A percentile compares a stretch with the other conserved stretches of the same genome.
Conservation (phyloP, 2,329 filamentous ascomycete species). For the Fusarium chlamydosporum region DNA sequence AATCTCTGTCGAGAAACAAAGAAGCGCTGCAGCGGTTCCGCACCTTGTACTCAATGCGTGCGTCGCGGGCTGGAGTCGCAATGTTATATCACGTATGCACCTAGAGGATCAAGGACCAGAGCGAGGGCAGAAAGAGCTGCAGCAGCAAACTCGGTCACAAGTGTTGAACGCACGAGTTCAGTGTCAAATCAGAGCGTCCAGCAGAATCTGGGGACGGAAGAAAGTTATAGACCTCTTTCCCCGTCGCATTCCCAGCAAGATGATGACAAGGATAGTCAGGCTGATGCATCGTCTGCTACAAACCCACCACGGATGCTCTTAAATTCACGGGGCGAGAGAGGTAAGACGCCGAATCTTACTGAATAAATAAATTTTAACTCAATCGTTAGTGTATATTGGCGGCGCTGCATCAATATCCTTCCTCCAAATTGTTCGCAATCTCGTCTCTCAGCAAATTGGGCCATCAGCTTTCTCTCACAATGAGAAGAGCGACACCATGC, state of each 20-base stretch:
- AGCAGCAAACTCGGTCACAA: background rate
- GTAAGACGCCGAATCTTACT: conserved; percentile 50
- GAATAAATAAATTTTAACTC: background rate
- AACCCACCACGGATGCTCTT: conserved; percentile 61
- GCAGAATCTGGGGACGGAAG: conserved; percentile 15
- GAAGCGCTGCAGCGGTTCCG: conserved; percentile 64
- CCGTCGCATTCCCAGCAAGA: conserved; percentile 52
- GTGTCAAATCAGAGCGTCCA: conserved; percentile 11
- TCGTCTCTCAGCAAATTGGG: conserved; percentile 48
- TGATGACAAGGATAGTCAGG: conserved; percentile 33
- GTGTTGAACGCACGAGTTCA: conserved; percentile 5
- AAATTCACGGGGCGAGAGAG: conserved; percentile 66
- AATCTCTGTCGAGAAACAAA: conserved; percentile 64
- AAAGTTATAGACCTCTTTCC: conserved; percentile 49
- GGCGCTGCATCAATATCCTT: conserved; percentile 69
- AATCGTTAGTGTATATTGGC: conserved; percentile 61
- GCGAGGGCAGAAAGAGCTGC: conserved; percentile 37
- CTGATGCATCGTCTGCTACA: conserved; percentile 33
- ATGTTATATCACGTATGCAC: conserved; percentile 56
- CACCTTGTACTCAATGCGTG: conserved; percentile 64
- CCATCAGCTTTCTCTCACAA: conserved; percentile 50
- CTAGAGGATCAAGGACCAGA: conserved; percentile 49
- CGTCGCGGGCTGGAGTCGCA: conserved; percentile 58
- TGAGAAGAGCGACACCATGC: conserved; percentile 50
- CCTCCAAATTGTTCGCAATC: conserved; percentile 58